Evolutionary conservation across 2,329 filamentous ascomycete genomes (phyloP), one percentile per base, ranked within the genome.

Genomic region (Rhexocercosporidium sp.): DNA sequence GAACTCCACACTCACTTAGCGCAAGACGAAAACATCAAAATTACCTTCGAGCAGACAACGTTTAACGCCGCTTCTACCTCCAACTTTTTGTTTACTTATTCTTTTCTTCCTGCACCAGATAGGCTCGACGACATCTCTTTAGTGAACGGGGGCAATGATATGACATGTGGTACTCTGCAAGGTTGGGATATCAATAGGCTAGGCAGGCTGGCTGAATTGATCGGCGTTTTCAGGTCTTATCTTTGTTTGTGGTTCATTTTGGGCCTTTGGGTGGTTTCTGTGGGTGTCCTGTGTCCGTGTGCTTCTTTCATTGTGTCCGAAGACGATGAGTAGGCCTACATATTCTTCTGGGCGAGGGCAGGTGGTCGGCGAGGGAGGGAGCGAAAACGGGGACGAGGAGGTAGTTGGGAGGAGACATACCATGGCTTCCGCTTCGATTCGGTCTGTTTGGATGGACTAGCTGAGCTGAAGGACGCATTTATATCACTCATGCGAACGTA

Each of bases 1-100:
- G 67, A 54, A 72, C 64, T 54, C 70, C 65, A 73, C 71, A 69
- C 66, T 74, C 72, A 68, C 71, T 75, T 70, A 62, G 61, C 41
- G 27, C 20, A 56, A 56, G 51, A 56, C 29, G 18, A 56, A 29
- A 34, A 34, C 18, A 34, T 56, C 29, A 34, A n/a, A 54, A 34
- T 34, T n/a, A 20, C 3, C 18, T 31, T 4, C 29, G 22, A 56
- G 51, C 27, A 56, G 51, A 56, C 16, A 56, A 20, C 29, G 37
- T 22, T 7, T 37, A 14, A 8, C 6, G 12, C 18, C n/a, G 9
- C 29, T 37, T 56, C 7, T 22, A 20, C 9, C 18, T 27, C 7
- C 8, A 37, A 18, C n/a, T 56, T 37, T 34, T 31, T n/a, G n/a
- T n/a, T 9, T n/a, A n/a, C 29, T 37, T 34, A 29, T 37, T 34